These are phyloP conservation scores for Botryosphaeria agaves DNA, from an alignment of 2,329 filamentous ascomycete species.

Conservation along the genomic window DNA sequence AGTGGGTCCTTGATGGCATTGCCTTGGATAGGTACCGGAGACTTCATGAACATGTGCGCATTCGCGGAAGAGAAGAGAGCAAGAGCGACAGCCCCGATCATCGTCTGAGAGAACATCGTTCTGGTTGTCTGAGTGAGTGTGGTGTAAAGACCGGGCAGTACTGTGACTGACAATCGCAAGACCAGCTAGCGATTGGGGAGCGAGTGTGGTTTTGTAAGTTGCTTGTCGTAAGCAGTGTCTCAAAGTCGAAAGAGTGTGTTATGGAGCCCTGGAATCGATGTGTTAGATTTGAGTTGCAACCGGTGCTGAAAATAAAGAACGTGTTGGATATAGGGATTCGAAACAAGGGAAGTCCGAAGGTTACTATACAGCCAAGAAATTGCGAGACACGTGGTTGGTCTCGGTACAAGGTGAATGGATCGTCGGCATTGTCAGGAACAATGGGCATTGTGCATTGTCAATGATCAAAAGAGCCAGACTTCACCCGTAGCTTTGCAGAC, in stretches of 20 bases:
- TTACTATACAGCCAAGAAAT: too few species aligned
- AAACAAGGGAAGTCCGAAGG: too few species aligned
- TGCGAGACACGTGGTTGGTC: too few species aligned
- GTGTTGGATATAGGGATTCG: too few species aligned
- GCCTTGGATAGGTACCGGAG: conserved; percentile 45
- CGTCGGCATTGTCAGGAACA: too few species aligned
- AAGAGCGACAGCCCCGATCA: conserved; percentile 32
- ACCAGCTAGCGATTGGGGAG: conserved; percentile 17
- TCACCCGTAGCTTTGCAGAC: too few species aligned
- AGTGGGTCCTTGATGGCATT: conserved; percentile 49
- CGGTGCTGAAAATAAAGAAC: too few species aligned
- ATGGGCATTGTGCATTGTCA: too few species aligned
- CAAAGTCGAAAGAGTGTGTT: conserved; percentile 1
- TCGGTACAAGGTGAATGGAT: too few species aligned
- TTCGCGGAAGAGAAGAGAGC: conserved; percentile 39
- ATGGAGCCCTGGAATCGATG: too few species aligned
- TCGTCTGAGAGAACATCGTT: conserved; percentile 34
- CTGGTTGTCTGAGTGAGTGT: conserved; percentile 8
- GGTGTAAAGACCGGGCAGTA: conserved; percentile 6
- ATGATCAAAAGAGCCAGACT: too few species aligned
- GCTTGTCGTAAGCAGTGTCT: not conserved
- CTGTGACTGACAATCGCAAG: conserved; percentile 17
- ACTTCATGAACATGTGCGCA: conserved; percentile 61
- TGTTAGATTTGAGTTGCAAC: too few species aligned
- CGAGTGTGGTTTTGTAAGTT: not conserved